Evolutionary conservation across 495 filamentous ascomycete species (phyloP).

Genomic region (Neurospora intermedia): DNA sequence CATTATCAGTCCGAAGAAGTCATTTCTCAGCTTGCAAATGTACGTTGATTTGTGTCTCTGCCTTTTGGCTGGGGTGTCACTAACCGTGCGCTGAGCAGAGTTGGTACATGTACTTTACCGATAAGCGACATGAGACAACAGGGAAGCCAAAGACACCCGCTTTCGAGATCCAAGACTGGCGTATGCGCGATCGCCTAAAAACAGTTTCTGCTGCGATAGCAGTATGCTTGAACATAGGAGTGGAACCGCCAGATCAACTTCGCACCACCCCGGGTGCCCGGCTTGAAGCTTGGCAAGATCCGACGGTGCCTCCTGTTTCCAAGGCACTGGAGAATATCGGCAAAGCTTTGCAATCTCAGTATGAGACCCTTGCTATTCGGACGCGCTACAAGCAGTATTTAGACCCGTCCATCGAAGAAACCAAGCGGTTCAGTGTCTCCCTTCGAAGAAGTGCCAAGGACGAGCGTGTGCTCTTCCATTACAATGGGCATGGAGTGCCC

Average conservation of each 20-base stretch:
- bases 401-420: conserved; percentile 93
- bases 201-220: conserved; percentile 91
- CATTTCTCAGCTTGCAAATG: conserved; percentile 45
- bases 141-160: conserved; percentile 62
- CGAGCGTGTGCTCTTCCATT: conserved; percentile 90
- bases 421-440: conserved; percentile 86
- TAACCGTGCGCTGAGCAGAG: conserved; percentile 37
- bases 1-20: conserved; percentile 59
- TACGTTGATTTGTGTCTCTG: conserved; percentile 28
- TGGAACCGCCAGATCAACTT: conserved; percentile 89
- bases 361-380: conserved; percentile 85
- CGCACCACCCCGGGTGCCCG: conserved; percentile 89
- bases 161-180: conserved; percentile 76
- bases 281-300: conserved; percentile 95
- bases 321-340: conserved; percentile 92
- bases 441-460: conserved; percentile 87
- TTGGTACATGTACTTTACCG: conserved; percentile 98
- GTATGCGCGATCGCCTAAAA: conserved; percentile 92
- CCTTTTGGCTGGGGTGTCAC: not conserved
- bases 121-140: conserved; percentile 94
- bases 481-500: conserved; percentile 98
- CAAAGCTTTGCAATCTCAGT: conserved; percentile 88
- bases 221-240: conserved; percentile 92
- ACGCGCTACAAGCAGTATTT: conserved; percentile 95
- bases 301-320: conserved; percentile 62